These are phyloP conservation scores for Skeletonema menzelii DNA, from an alignment of 108 stramenopile genomes.

Conservation along the genomic window DNA sequence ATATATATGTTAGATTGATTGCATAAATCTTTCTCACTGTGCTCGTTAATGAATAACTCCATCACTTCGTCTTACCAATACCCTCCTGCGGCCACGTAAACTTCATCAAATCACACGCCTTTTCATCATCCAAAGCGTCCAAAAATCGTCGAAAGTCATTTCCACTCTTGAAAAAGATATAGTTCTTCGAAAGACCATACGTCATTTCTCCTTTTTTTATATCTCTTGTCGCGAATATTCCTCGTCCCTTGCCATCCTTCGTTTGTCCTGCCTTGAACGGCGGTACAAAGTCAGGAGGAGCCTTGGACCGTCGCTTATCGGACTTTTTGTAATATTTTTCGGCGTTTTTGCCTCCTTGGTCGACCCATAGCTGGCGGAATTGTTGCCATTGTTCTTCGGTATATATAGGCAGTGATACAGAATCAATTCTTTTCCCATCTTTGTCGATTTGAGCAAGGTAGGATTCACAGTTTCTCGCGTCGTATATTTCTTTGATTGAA, in stretches of 20 bases:
- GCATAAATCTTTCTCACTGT: too few relatives aligned
- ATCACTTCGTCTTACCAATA: not conserved
- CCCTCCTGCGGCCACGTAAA: not conserved
- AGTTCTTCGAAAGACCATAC: not conserved
- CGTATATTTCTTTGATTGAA: not conserved
- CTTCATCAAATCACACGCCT: not conserved
- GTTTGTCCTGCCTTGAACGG: not conserved
- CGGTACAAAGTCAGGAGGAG: not conserved
- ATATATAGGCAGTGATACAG: not conserved
- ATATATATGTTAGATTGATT: not conserved
- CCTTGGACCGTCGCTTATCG: not conserved
- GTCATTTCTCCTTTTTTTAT: constrained; percentile 1
- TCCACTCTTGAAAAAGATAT: not conserved
- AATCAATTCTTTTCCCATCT: not conserved
- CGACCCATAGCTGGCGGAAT: not conserved
- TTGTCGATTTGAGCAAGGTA: not conserved
- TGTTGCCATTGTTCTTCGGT: not conserved
- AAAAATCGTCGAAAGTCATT: not conserved
- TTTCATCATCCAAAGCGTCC: not conserved
- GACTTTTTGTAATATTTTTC: not conserved
- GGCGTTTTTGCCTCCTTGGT: not conserved
- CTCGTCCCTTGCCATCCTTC: not conserved
- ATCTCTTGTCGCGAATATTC: not conserved
- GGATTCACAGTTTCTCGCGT: not conserved
- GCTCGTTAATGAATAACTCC: too few relatives aligned